These are phyloP conservation scores for Fraxinus baroniana DNA, from an alignment of 305 asterid genomes.

Conservation along the genomic window DNA sequence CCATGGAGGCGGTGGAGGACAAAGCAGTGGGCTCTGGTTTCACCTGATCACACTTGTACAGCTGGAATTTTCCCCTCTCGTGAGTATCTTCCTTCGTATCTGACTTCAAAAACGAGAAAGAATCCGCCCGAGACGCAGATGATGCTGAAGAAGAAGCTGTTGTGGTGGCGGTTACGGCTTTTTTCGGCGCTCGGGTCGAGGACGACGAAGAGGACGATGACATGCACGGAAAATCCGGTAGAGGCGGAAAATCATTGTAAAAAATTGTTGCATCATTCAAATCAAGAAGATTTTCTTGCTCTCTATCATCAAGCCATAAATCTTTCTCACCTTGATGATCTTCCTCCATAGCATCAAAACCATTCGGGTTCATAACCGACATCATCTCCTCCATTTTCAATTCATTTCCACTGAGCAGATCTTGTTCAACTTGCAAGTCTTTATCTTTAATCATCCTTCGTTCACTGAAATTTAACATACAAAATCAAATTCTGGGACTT, in stretches of 20 bases:
- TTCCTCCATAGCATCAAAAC: conserved; percentile 16
- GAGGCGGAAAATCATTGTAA: conserved; percentile 55
- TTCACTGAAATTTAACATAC: neutral
- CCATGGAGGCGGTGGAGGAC: conserved; percentile 52
- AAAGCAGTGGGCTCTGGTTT: conserved; percentile 24
- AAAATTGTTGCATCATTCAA: conserved; percentile 47
- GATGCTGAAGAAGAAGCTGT: conserved; percentile 46
- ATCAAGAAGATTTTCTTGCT: conserved; percentile 33
- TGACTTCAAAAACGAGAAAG: conserved; percentile 43
- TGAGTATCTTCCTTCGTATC: conserved; percentile 28
- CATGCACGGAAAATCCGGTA: conserved; percentile 93
- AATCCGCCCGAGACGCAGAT: conserved; percentile 40
- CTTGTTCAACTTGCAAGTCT: conserved; percentile 17
- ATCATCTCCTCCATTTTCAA: neutral
- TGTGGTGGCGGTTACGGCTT: conserved; percentile 20
- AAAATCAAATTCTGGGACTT: neutral
- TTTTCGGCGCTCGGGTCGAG: conserved; percentile 34
- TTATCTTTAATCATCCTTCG: conserved; percentile 32
- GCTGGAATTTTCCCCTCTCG: conserved; percentile 8
- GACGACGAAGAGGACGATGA: conserved; percentile 85
- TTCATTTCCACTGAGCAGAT: conserved; percentile 23
- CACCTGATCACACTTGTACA: neutral
- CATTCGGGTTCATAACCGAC: conserved; percentile 14
- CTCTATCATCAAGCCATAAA: conserved; percentile 37
- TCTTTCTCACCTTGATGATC: conserved; percentile 19